Conservation (phyloP, 176 grass and related monocot genomes). For the Echinochloa phyllopogon region DNA sequence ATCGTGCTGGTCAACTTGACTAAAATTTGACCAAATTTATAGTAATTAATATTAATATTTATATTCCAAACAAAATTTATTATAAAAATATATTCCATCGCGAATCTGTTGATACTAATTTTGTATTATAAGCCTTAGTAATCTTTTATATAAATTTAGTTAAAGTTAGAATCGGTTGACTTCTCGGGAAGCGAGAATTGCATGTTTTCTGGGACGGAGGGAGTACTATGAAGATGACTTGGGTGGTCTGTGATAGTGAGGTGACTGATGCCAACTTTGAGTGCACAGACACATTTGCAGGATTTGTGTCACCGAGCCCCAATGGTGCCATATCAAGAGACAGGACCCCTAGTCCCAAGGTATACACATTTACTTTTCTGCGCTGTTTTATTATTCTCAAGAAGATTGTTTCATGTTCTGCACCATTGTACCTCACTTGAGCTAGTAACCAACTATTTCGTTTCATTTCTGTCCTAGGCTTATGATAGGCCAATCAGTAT, state of each 20-base stretch:
- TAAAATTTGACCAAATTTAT: too few species aligned
- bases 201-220: too few species aligned
- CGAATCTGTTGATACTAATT: too few species aligned
- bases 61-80: too few species aligned
- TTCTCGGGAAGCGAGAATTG: too few species aligned
- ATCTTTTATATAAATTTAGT: too few species aligned
- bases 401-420: neutral
- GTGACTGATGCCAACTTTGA: slow-evolving; percentile 52
- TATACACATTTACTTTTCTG: slow-evolving; percentile 28
- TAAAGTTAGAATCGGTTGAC: too few species aligned
- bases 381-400: neutral
- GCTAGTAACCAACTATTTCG: neutral
- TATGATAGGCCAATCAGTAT: slow-evolving; percentile 52
- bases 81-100: too few species aligned
- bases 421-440: neutral
- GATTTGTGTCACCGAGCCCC: slow-evolving; percentile 58
- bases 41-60: too few species aligned
- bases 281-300: slow-evolving; percentile 57
- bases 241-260: slow-evolving; percentile 52
- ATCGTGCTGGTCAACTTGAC: too few species aligned
- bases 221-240: slow-evolving; percentile 48
- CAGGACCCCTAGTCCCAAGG: slow-evolving; percentile 67
- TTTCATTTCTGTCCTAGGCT: slow-evolving; percentile 45
- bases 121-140: too few species aligned
- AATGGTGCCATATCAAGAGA: slow-evolving; percentile 37